Percentiles rank a stretch among this genome's conserved stretches.
Evolutionary conservation across 2,329 filamentous ascomycete species (phyloP).

Genomic region (Trichoderma afroharzianum): DNA sequence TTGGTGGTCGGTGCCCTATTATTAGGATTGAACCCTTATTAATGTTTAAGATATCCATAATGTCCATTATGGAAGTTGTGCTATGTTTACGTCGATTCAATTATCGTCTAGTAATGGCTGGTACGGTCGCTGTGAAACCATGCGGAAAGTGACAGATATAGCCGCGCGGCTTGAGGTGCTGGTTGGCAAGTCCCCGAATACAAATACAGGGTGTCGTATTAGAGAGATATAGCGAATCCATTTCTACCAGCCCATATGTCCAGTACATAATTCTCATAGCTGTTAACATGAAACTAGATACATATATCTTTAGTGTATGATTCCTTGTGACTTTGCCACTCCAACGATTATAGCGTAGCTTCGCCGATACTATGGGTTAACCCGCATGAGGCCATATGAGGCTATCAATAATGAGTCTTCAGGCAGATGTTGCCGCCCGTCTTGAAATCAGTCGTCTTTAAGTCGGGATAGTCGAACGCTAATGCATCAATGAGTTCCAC

Average conservation of each 20-base stretch:
- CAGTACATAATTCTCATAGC: neutral
- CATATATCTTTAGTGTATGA: accelerated
- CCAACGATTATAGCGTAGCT: neutral
- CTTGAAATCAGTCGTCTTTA: neutral
- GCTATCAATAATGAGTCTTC: neutral
- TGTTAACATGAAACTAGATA: neutral
- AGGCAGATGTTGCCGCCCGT: neutral
- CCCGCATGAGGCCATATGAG: neutral
- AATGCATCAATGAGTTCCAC: neutral
- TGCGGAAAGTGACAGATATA: too few species aligned
- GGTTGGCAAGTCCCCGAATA: neutral
- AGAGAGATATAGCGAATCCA: neutral
- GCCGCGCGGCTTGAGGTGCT: neutral
- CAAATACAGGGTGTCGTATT: neutral
- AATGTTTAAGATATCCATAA: neutral
- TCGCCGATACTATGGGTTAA: neutral
- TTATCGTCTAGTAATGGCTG: neutral
- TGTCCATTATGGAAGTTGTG: neutral
- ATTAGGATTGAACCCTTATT: neutral
- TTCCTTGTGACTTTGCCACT: neutral
- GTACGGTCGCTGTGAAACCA: neutral
- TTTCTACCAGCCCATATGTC: neutral
- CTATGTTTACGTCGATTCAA: neutral
- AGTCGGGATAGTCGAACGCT: neutral
- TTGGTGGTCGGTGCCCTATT: neutral